Evolutionary conservation across 768 basidiomycete genomes (phyloP).

Genomic region (Tremella fuciformis): DNA sequence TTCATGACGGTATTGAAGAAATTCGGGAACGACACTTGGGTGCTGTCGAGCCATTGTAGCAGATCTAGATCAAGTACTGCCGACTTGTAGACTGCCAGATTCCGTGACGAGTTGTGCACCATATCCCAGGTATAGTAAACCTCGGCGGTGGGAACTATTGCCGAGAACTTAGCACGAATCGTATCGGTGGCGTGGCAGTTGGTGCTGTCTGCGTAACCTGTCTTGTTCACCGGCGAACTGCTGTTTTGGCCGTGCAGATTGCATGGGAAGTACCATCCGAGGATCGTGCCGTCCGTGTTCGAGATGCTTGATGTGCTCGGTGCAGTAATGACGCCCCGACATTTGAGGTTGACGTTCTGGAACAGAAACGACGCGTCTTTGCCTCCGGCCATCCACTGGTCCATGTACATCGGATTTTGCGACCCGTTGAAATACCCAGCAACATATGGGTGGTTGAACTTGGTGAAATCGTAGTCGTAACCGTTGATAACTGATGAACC

Average conservation of each 20-base stretch:
- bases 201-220: slow-evolving; percentile 63
- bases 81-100: slow-evolving; percentile 92
- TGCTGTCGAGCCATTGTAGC: slow-evolving; percentile 75
- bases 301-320: slow-evolving; percentile 69
- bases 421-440: slow-evolving; percentile 71
- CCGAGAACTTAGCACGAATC: slow-evolving; percentile 60
- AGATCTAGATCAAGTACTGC: slow-evolving; percentile 81
- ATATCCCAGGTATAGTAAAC: slow-evolving; percentile 94
- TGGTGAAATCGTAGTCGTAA: slow-evolving; percentile 83
- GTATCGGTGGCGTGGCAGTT: slow-evolving; percentile 69
- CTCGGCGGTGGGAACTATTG: slow-evolving; percentile 65
- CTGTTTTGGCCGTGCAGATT: slow-evolving; percentile 78
- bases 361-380: slow-evolving; percentile 93
- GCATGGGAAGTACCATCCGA: slow-evolving; percentile 98
- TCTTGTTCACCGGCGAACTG: slow-evolving; percentile 62
- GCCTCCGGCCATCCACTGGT: slow-evolving; percentile 72
- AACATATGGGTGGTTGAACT: slow-evolving; percentile 72
- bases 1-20: slow-evolving; percentile 75
- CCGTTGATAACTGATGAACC: slow-evolving; percentile 91
- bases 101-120: slow-evolving; percentile 64
- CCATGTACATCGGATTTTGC: slow-evolving; percentile 77
- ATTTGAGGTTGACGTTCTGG: slow-evolving; percentile 84
- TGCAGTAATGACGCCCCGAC: slow-evolving; percentile 70
- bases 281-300: slow-evolving; percentile 54
- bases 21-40: slow-evolving; percentile 76